Evolutionary conservation across 1,284 basidiomycete species (phyloP), one percentile per base, ranked within the genome.

Genomic region (Butyriboletus appendiculatus): DNA sequence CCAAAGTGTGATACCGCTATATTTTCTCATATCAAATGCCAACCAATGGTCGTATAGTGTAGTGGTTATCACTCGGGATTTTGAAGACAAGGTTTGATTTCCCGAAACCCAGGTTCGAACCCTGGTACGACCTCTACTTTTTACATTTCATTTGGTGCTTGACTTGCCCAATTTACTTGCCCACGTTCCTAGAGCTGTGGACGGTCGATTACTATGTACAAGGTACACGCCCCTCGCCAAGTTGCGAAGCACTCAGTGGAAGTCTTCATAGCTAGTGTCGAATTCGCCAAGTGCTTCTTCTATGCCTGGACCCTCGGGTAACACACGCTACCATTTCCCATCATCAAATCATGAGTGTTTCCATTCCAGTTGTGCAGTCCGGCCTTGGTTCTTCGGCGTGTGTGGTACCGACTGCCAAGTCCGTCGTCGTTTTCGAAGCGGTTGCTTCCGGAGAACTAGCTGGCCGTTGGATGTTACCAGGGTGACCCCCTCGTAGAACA

Each of bases 21-120:
- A 1, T 40, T 20, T 11, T 12, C 14, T 28, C 14, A 22, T 2
- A 14, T 10, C 11, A 6, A 10, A 38, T 5, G 0, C 1, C 2
- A 2, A 1, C 0, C 24, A 52, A 48, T 20, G 67, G 67, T 64
- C 62, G 65, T 72, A 70, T 69, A 69, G 67, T 69, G 70, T 69
- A 69, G 67, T 71, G 67, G 67, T 69, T 63, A 69, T 72, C 67
- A 69, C 67, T 69, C 68, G 70, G 67, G 67, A 69, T 69, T 69
- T 69, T 69, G 67, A 69, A 51, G 33, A 50, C 3, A 12, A 0
- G 9, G 33, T 7, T 3, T 14, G 43, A 59, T 44, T 69, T 69
- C 67, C 67, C 70, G 70, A 59, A 72, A 69, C 67, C 67, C 67
- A 69, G 67, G 67, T 69, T 69, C 67, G 67, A 69, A 69, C 67